Evolutionary conservation across 768 basidiomycete genomes (phyloP).

Genomic region (Multifurca ochricompacta): DNA sequence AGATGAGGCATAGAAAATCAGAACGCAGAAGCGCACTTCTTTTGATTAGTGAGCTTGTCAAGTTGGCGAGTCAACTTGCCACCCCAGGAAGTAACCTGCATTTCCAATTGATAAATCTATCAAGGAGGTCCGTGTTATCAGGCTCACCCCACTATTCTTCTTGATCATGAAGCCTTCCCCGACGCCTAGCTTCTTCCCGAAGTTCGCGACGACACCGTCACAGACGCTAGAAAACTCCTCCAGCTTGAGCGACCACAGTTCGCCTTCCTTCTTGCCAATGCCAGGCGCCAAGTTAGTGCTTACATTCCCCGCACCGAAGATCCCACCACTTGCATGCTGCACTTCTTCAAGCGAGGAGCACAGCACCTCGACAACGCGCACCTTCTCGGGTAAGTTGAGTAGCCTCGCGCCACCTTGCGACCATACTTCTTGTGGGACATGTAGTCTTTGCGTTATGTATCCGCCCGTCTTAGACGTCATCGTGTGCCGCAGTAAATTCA

Average conservation of each 20-base stretch:
- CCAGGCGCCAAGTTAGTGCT: conserved; percentile 67
- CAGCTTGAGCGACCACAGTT: conserved; percentile 67
- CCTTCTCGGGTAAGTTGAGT: conserved; percentile 72
- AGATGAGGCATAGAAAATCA: neutral
- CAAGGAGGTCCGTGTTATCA: neutral
- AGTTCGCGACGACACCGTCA: conserved; percentile 70
- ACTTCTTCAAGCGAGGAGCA: conserved; percentile 75
- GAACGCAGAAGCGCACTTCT: conserved; percentile 53
- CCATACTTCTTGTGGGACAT: conserved; percentile 88
- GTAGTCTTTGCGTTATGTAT: conserved; percentile 77
- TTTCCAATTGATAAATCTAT: neutral
- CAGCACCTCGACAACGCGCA: conserved; percentile 75
- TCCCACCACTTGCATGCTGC: conserved; percentile 58
- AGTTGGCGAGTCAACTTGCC: conserved; percentile 66
- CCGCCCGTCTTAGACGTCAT: conserved; percentile 80
- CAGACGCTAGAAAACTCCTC: conserved; percentile 77
- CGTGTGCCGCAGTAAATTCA: conserved; percentile 69
- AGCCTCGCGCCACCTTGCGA: conserved; percentile 86
- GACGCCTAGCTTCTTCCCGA: conserved; percentile 82
- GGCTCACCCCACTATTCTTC: conserved; percentile 57
- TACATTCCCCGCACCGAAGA: conserved; percentile 73
- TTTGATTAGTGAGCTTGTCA: conserved; percentile 82
- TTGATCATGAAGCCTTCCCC: conserved; percentile 82
- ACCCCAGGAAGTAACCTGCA: conserved; percentile 55
- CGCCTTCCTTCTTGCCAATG: conserved; percentile 71